Evolutionary conservation across 805 yeast genomes (phyloP), one percentile per base, ranked within the genome.

Genomic region (Geotrichum ghanense): DNA sequence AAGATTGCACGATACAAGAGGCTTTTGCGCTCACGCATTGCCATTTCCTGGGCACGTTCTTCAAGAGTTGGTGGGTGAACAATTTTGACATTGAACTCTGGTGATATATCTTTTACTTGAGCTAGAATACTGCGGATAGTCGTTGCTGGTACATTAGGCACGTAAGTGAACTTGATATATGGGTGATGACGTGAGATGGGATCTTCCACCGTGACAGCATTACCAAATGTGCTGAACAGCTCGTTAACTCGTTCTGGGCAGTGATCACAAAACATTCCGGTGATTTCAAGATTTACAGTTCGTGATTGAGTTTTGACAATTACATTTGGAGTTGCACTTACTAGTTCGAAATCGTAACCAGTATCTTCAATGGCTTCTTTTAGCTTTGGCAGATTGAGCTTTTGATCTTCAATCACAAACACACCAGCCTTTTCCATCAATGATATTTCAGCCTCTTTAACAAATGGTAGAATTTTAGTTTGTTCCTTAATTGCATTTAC

Each of bases 211-310:
- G 58, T 61, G 6, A 81, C 66, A 1, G 79, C 75, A 27, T 73
- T 74, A 46, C 85, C 88, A 52, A 70, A 77, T 4, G 67, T 66
- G 1, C 64, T 55, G 39, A 83, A 64, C 25, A 72, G 72, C 2
- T 67, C 62, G 56, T 71, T 72, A 24, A 83, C 70, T 1, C 70
- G 58, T 26, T 69, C 72, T 1, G 90, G 90, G 58, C 90, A 83
- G 56, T 78, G 76, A 12, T 70, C 74, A 62, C 90, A 83, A 58
- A 63, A 78, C 85, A 83, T 81, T 0, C 88, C 88, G 1, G 67
- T 68, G 6, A 82, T 69, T 40, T 66, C 69, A 46, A 83, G 64
- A 49, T 74, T 74, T 41, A 82, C 73, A 0, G 78, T 69, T 52
- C 90, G 69, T 2, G 81, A 67, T 41, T 63, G 67, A 39, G 68